A percentile compares a stretch with the other conserved stretches of the same genome.
These are phyloP conservation scores for Sporothrix brasiliensis DNA, from an alignment of 2,329 filamentous ascomycete species.

Conservation along the genomic window DNA sequence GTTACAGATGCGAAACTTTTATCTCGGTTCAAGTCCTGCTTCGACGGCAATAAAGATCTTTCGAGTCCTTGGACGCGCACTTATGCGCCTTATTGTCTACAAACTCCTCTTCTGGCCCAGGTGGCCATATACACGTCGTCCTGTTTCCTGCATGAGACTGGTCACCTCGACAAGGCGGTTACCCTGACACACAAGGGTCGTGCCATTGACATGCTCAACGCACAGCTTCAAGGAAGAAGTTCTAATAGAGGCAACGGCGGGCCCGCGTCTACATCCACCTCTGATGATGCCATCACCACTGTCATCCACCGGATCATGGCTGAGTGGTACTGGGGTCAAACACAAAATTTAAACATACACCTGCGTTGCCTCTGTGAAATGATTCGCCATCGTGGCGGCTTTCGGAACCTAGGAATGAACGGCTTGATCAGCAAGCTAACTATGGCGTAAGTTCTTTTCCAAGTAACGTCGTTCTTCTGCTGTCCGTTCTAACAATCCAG, in stretches of 20 bases:
- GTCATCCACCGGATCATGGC: constrained; percentile 55
- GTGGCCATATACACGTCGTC: constrained; percentile 55
- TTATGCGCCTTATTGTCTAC: constrained; percentile 53
- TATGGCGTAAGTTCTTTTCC: constrained; percentile 47
- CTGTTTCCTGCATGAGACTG: constrained; percentile 55
- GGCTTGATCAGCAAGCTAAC: constrained; percentile 54
- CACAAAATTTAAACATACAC: constrained; percentile 50
- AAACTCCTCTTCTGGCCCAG: constrained; percentile 54
- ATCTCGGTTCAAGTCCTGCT: constrained; percentile 54
- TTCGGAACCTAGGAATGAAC: constrained; percentile 51
- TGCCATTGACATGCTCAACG: constrained; percentile 52
- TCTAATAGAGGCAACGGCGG: not conserved
- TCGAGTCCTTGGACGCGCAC: constrained; percentile 51
- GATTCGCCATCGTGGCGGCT: constrained; percentile 52
- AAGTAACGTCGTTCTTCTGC: not conserved
- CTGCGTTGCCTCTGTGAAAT: constrained; percentile 53
- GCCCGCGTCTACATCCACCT: constrained; percentile 41
- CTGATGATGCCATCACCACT: constrained; percentile 52
- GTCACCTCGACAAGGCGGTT: constrained; percentile 50
- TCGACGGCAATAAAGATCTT: constrained; percentile 53
- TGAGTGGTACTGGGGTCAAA: constrained; percentile 59
- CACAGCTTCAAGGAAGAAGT: constrained; percentile 46
- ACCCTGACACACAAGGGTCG: constrained; percentile 50
- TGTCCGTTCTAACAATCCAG: constrained; percentile 8
- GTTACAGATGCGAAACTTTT: constrained; percentile 52